Evolutionary conservation across 768 basidiomycete genomes (phyloP).

Genomic region (Auricularia sp.): DNA sequence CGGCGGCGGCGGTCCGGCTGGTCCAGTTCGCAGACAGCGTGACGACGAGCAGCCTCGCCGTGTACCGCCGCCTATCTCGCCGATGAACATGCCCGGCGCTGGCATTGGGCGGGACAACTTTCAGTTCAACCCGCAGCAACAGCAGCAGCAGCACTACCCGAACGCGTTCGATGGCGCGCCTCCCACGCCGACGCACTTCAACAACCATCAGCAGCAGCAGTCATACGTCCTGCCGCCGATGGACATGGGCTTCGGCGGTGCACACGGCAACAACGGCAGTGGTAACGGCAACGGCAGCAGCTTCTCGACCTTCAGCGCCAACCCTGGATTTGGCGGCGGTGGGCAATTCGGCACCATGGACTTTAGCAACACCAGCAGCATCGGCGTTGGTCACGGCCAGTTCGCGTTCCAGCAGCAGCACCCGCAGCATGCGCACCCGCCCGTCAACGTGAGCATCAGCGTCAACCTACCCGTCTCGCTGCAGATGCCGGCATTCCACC

Average conservation of each 20-base stretch:
- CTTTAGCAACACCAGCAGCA: neutral
- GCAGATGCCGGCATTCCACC: neutral
- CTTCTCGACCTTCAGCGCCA: neutral
- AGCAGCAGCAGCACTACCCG: neutral
- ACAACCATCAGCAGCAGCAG: neutral
- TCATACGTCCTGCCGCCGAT: neutral
- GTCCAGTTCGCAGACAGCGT: neutral
- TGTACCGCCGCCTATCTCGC: too few species aligned
- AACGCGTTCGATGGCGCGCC: neutral
- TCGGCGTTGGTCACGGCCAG: neutral
- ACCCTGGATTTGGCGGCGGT: neutral
- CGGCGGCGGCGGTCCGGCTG: neutral
- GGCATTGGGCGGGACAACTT: neutral
- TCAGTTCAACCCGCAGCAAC: neutral
- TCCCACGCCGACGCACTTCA: neutral
- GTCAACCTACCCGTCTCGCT: neutral
- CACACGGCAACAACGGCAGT: neutral
- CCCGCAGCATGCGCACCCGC: neutral
- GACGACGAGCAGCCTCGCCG: neutral
- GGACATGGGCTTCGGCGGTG: neutral
- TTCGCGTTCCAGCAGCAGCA: neutral
- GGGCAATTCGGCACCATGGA: neutral
- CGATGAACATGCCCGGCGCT: too few species aligned
- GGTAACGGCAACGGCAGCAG: neutral
- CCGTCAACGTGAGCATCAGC: neutral